Base-by-base conservation (phyloP, 2,329 filamentous ascomycete species). In the Cercospora citrullina region DNA sequence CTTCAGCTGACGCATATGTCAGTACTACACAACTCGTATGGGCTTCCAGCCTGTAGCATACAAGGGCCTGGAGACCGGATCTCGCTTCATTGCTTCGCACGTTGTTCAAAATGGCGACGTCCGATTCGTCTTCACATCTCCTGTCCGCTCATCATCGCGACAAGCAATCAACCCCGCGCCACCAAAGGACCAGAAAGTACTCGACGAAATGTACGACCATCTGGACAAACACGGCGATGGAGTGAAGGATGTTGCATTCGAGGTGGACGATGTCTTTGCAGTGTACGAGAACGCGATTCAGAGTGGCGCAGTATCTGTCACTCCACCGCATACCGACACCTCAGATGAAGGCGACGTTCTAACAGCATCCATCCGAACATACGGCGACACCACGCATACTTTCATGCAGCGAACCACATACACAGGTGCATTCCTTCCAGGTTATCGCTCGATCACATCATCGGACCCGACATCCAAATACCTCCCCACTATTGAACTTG, bases 371-470 rank as follows among this genome's bases (percentile, higher is more conserved):
- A 94, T 98, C 78, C 87, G 88, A 80, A 97, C 94, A 5, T 98
- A 97, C 78, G 94, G 94, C 73, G 92, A 98, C 81, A 97, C 94
- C 12, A 97, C 93, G 0, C 94, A 98, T 81, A 97, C 94, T 0
- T 87, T 98, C 66, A 89, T 98, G 79, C 89, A 91, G 74, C 89
- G 92, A 55, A 79, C 80, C 58, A 79, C 82, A 51, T 97, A 97
- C 81, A 81, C 79, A 0, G 94, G 94, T 0, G 79, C 85, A 21
- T 98, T 98, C 82, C 84, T 97, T 60, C 94, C 94, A 0, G 93
- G 93, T 8, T 98, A 91, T 83, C 87, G 89, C 55, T 79, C 85
- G 48, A 81, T 75, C 69, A 23, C 71, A 75, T 26, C 61, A 1
- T 28, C 60, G 16, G 87, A 89, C 72, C 82, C 84, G 0, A 76